Base-by-base conservation (phyloP, 257 asterid species). In the Vinca minor region DNA sequence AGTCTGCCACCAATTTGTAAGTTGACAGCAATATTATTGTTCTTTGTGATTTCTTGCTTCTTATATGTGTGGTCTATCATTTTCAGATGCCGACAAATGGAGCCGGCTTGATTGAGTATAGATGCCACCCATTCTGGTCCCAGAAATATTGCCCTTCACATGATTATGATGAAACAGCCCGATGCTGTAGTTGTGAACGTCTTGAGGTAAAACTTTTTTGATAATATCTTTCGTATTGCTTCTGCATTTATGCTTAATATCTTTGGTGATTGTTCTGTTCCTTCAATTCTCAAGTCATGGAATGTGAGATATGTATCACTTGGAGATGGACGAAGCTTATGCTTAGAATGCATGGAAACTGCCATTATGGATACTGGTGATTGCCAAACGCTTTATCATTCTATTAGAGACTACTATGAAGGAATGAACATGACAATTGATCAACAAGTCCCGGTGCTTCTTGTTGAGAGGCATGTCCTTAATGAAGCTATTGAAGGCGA, bases 401-500 rank as follows among this genome's bases (percentile, higher is more conserved):
- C 96, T 67, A 90, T 93, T 49, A 79, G 97, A 74, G 97, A 93
- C 69, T 93, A 74, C 80, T 93, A 90, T 12, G 99, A 93, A 80
- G 97, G 99, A 71, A 84, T 93, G 96, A 87, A 94, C 72, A 94
- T 94, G 99, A 84, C 80, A 75, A 86, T 94, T 17, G 82, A 83
- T 60, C 97, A 94, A 73, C 89, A 94, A 75, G 79, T 94, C 35
- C 95, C 99, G 1, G 85, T 94, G 97, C 97, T 94, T 74, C 97
- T 89, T 18, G 97, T 94, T 61, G 96, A 88, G 70, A 86, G 96
- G 62, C 95, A 84, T 58, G 96, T 97, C 49, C 97, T 93, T 32
- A 93, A 93, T 21, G 97, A 93, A 81, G 99, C 97, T 57, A 87
- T 89, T 55, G 97, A 90, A 75, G 97, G 99, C 78, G 97, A 94